Evolutionary conservation across 768 basidiomycete genomes (phyloP).

Genomic region (Collybia nuda): DNA sequence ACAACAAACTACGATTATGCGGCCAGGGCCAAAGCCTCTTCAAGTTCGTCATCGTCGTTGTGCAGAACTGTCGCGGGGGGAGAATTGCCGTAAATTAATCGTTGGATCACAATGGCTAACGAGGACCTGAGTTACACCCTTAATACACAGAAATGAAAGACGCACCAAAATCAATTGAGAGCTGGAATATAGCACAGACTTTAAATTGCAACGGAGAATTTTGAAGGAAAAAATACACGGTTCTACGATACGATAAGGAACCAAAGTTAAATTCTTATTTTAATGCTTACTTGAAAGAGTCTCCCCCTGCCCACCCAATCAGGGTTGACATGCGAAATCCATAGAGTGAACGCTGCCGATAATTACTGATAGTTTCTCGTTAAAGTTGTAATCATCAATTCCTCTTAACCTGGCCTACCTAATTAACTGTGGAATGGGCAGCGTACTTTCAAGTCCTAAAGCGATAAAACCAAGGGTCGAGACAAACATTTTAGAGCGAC

Average conservation of each 20-base stretch:
- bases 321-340: constrained; percentile 84
- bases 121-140: constrained; percentile 8
- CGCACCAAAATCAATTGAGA: constrained; percentile 77
- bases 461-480: constrained; percentile 72
- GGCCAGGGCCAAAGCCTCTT: constrained; percentile 68
- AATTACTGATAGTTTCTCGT: constrained; percentile 52
- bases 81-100: constrained; percentile 70
- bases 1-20: constrained; percentile 2
- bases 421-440: constrained; percentile 84
- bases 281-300: constrained; percentile 72
- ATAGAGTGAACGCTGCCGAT: constrained; percentile 75
- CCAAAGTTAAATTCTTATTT: constrained; percentile 3
- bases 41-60: constrained; percentile 69
- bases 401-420: constrained; percentile 43
- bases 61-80: constrained; percentile 53
- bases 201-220: constrained; percentile 78
- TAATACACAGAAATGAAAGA: constrained; percentile 5
- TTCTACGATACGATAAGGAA: constrained; percentile 37
- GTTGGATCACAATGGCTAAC: constrained; percentile 70
- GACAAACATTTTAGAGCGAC: constrained; percentile 59
- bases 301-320: constrained; percentile 82
- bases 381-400: constrained; percentile 2
- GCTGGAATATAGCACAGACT: constrained; percentile 79
- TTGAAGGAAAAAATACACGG: constrained; percentile 78
- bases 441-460: constrained; percentile 78